A percentile compares a stretch with the other conserved stretches of the same genome.
phyloP scores from a whole-genome alignment of 768 basidiomycete species.

The Leucocoprinus birnbaumii region DNA sequence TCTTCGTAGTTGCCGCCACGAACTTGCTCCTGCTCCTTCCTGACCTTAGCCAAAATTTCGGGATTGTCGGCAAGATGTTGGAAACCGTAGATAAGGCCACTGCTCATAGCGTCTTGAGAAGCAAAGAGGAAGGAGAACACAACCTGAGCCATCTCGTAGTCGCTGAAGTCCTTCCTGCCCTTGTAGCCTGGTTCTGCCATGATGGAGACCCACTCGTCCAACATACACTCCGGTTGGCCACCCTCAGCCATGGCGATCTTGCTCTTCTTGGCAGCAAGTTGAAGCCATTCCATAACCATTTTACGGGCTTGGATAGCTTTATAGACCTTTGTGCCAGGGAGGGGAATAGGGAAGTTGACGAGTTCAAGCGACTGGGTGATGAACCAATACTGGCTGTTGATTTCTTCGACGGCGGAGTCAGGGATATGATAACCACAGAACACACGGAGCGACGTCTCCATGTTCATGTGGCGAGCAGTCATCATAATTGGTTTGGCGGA shows the following conservation, averaged over 20 bases:
- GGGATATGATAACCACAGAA: conserved; percentile 94
- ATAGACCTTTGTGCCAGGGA: conserved; percentile 96
- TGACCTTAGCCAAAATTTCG: conserved; percentile 81
- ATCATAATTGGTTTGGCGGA: conserved; percentile 74
- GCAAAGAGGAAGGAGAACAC: conserved; percentile 96
- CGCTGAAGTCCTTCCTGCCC: conserved; percentile 82
- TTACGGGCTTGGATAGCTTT: conserved; percentile 92
- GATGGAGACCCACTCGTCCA: conserved; percentile 88
- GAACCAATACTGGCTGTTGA: conserved; percentile 92
- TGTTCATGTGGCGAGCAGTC: conserved; percentile 90
- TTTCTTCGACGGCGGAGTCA: conserved; percentile 71
- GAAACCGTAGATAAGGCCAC: conserved; percentile 93
- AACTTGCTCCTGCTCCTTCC: conserved; percentile 85
- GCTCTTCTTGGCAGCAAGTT: conserved; percentile 72
- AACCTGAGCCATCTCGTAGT: conserved; percentile 96
- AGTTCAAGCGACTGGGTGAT: conserved; percentile 95
- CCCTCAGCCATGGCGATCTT: conserved; percentile 83
- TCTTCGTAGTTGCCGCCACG: conserved; percentile 74
- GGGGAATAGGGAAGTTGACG: conserved; percentile 95
- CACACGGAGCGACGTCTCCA: conserved; percentile 94
- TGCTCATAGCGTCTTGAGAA: conserved; percentile 97
- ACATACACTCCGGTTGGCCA: conserved; percentile 80
- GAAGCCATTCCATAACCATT: conserved; percentile 75
- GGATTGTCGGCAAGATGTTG: conserved; percentile 95
- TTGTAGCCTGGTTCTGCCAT: conserved; percentile 68